These are phyloP conservation scores for Aspergillus proliferans DNA, from an alignment of 2,329 filamentous ascomycete species.

Conservation along the genomic window DNA sequence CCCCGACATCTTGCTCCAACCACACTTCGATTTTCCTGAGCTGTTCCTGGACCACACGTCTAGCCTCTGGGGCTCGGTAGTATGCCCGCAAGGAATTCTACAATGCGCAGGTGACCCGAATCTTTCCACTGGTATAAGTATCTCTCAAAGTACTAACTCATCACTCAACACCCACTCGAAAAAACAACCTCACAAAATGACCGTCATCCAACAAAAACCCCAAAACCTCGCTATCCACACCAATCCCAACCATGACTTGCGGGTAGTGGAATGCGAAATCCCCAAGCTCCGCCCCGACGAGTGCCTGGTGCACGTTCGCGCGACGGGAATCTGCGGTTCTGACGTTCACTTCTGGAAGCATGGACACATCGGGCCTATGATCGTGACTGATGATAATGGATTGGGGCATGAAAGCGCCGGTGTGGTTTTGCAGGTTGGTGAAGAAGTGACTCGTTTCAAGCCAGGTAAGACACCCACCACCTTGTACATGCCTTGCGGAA, in stretches of 20 bases:
- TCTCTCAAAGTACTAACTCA: too few species aligned
- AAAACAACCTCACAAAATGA: conserved; percentile 4
- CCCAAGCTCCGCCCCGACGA: conserved; percentile 8
- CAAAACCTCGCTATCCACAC: conserved; percentile 14
- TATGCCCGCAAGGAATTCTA: too few species aligned
- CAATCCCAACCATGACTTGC: conserved; percentile 12
- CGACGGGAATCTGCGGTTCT: conserved; percentile 14
- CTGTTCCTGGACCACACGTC: too few species aligned
- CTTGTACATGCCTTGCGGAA: neutral
- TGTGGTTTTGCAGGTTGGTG: conserved; percentile 10
- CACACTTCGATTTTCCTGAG: too few species aligned
- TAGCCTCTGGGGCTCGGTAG: too few species aligned
- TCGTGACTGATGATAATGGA: conserved; percentile 15
- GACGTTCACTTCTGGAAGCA: conserved; percentile 18
- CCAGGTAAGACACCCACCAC: conserved; percentile 4
- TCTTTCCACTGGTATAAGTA: too few species aligned
- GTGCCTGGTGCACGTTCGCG: conserved; percentile 13
- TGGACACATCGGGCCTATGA: conserved; percentile 12
- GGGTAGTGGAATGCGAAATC: conserved; percentile 13
- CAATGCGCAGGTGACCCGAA: too few species aligned
- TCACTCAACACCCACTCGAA: neutral
- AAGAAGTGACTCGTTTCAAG: conserved; percentile 12
- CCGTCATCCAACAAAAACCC: conserved; percentile 9
- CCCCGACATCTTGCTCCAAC: too few species aligned
- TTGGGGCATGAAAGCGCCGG: conserved; percentile 16